phyloP scores from a whole-genome alignment of 2,329 filamentous ascomycete genomes.

The Exophiala xenobiotica region DNA sequence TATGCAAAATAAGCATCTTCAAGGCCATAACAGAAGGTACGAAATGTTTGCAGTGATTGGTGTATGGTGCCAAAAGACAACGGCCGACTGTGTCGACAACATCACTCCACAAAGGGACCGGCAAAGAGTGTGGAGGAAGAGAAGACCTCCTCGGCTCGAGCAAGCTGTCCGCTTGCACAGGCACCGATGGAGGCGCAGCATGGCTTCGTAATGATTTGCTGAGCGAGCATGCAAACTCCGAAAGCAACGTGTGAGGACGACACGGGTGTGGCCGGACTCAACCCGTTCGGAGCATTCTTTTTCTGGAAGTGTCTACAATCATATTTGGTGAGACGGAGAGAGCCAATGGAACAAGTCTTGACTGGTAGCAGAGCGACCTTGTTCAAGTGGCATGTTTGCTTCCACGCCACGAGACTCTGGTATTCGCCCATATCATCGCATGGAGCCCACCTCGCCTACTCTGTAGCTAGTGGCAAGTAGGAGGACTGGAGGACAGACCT shows the following conservation, averaged over 20 bases:
- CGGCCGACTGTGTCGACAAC: conserved; percentile 6
- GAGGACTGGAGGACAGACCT: not conserved
- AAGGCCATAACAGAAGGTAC: conserved; percentile 19
- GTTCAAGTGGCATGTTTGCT: not conserved
- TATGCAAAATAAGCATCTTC: conserved; percentile 8
- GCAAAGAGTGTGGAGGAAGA: conserved; percentile 3
- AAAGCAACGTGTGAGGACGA: not conserved
- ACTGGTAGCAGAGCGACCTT: not conserved
- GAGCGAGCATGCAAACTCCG: not conserved
- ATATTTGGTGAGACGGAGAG: not conserved
- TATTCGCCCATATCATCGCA: too few species aligned
- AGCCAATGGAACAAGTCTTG: not conserved
- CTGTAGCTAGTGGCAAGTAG: not conserved
- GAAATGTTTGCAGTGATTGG: conserved; percentile 14
- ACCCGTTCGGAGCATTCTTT: not conserved
- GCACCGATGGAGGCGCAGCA: conserved; percentile 16
- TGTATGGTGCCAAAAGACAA: conserved; percentile 7
- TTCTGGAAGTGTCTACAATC: not conserved
- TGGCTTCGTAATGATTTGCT: not conserved
- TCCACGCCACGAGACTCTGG: too few species aligned
- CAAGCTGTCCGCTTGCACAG: not conserved
- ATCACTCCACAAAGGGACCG: conserved; percentile 20
- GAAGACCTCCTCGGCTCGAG: conserved; percentile 4
- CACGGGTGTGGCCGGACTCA: not conserved
- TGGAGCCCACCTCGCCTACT: too few species aligned